A percentile compares a stretch with the other conserved stretches of the same genome.
Conservation (phyloP, 2,329 filamentous ascomycete genomes). For the Aspergillus carbonarius region DNA sequence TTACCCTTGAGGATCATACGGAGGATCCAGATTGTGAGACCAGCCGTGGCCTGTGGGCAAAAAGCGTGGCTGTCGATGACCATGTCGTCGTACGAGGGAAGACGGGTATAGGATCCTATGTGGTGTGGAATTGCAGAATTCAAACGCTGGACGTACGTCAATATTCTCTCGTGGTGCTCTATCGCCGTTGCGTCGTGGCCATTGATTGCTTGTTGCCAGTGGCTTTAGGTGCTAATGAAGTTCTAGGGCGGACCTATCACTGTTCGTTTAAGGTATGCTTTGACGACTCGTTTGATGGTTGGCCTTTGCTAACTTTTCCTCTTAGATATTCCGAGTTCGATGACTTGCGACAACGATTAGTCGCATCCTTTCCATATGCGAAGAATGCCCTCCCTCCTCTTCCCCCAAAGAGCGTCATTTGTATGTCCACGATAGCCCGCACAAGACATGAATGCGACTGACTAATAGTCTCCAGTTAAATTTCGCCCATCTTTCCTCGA, state of each 20-base stretch:
- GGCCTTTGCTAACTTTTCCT: slow-evolving; percentile 18
- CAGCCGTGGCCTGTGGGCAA: slow-evolving; percentile 62
- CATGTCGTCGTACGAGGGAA: slow-evolving; percentile 61
- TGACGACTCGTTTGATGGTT: background rate
- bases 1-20: slow-evolving; percentile 65
- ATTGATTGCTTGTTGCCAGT: background rate
- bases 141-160: slow-evolving; percentile 74
- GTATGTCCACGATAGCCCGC: slow-evolving; percentile 48
- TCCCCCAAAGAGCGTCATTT: slow-evolving; percentile 87
- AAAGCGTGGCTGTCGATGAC: slow-evolving; percentile 61
- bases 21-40: slow-evolving; percentile 56
- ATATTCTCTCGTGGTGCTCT: background rate
- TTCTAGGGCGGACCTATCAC: slow-evolving; percentile 56
- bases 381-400: slow-evolving; percentile 82
- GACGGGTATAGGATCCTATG: slow-evolving; percentile 75
- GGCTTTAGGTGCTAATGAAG: slow-evolving; percentile 17
- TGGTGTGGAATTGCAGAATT: slow-evolving; percentile 89
- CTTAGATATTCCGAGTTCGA: slow-evolving; percentile 88
- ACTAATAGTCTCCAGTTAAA: slow-evolving; percentile 46
- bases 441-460: background rate
- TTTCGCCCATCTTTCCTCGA: slow-evolving; percentile 86
- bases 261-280: slow-evolving; percentile 57
- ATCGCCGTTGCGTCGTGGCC: background rate
- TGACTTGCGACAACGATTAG: slow-evolving; percentile 69
- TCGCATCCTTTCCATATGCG: slow-evolving; percentile 79